Evolutionary conservation across 305 asterid genomes (phyloP), one percentile per base, ranked within the genome.

Genomic region (Fraxinus dipetala): DNA sequence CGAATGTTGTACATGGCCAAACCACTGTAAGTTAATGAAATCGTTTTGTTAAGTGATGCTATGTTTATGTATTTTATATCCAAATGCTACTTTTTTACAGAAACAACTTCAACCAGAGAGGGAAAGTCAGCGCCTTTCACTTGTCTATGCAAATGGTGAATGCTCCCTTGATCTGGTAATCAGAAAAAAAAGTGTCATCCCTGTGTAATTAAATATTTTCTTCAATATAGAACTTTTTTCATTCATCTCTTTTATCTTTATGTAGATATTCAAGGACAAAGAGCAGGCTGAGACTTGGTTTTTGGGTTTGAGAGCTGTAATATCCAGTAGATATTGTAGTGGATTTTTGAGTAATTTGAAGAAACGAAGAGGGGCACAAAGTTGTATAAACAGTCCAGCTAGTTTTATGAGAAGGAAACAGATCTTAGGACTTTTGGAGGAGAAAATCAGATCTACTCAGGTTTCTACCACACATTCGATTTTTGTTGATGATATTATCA

Each of bases 371-470:
- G 90, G 87, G 65, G 80, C 88, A 45, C 92, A 89, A 78, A 89
- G 92, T 81, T 89, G 91, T 82, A 79, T 84, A 80, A 87, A 67
- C 79, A 89, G 91, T 83, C 91, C 91, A 3, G 90, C 90, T 51
- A 81, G 92, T 78, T 89, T 69, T 84, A 87, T 87, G 84, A 85
- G 92, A 61, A 85, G 87, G 86, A 85, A 87, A 80, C 90, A 89
- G 73, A 85, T 81, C 79, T 83, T 87, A 30, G 90, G 88, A 80
- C 84, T 84, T 59, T 35, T 86, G 0, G 84, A 73, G 34, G 87
- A 84, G 74, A 80, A 72, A 31, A 20, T 80, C 48, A 81, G 77
- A 81, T 80, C 83, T 45, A 73, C 84, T 82, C 87, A 83, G 90
- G 87, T 85, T 83, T 43, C 79, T 79, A 7, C 40, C 61, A 22